A percentile compares a stretch with the other conserved stretches of the same genome.
These are phyloP conservation scores for Podila minutissima DNA, from an alignment of 192 early-diverging fungal genomes.

Conservation along the genomic window DNA sequence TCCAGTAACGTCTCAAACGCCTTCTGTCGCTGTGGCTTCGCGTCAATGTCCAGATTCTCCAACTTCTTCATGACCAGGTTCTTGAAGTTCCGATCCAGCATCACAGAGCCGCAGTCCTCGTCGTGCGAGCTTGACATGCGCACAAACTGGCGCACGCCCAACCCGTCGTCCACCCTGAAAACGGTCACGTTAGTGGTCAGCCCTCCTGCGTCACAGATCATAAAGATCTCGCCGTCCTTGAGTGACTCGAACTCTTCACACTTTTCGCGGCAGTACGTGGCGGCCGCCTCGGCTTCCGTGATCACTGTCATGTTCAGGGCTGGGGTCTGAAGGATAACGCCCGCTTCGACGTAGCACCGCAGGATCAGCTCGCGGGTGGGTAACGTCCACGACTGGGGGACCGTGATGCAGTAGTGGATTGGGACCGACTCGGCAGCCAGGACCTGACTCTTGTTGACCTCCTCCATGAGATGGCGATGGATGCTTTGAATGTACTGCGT, in stretches of 20 bases:
- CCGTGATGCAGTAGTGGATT: slow-evolving; percentile 48
- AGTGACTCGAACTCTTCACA: slow-evolving; percentile 60
- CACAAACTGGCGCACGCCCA: slow-evolving; percentile 50
- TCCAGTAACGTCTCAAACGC: slow-evolving; percentile 48
- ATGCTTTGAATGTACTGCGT: slow-evolving; percentile 40
- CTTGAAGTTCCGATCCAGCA: slow-evolving; percentile 35
- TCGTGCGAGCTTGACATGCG: slow-evolving; percentile 45
- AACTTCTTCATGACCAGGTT: slow-evolving; percentile 21
- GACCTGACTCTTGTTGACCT: slow-evolving; percentile 50
- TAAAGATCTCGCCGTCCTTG: slow-evolving; percentile 60
- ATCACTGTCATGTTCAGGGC: slow-evolving; percentile 53
- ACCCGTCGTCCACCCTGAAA: slow-evolving; percentile 39
- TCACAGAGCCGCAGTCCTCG: slow-evolving; percentile 47
- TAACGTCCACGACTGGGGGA: slow-evolving; percentile 49
- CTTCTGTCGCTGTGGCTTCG: slow-evolving; percentile 33
- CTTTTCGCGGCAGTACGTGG: slow-evolving; percentile 62
- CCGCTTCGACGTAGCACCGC: slow-evolving; percentile 47
- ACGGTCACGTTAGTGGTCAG: slow-evolving; percentile 42
- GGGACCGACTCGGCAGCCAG: slow-evolving; percentile 43
- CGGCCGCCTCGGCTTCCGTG: slow-evolving; percentile 63
- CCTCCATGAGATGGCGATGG: slow-evolving; percentile 46
- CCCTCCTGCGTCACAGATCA: slow-evolving; percentile 65
- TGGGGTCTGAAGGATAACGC: slow-evolving; percentile 40
- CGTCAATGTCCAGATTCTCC: slow-evolving; percentile 17
- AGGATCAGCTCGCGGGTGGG: slow-evolving; percentile 40